Evolutionary conservation across 495 filamentous ascomycete genomes (phyloP).

Genomic region (Neurospora pannonica): DNA sequence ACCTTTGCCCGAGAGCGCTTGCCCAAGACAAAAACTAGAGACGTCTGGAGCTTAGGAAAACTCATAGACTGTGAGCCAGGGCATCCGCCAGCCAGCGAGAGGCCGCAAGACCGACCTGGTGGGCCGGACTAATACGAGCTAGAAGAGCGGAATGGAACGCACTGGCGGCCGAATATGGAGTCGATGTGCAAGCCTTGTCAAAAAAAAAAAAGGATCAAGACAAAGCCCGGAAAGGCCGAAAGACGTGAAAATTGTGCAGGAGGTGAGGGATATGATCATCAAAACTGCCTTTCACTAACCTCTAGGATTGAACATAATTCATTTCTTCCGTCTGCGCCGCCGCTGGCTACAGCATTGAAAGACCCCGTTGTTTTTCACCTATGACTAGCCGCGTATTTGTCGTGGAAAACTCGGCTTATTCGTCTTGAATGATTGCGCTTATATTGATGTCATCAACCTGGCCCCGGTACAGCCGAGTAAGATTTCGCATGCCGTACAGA

Average conservation of each 20-base stretch:
- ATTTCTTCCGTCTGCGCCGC: neutral
- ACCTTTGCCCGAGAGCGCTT: neutral
- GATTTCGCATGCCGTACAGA: constrained; percentile 1
- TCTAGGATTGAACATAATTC: neutral
- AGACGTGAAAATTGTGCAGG: neutral
- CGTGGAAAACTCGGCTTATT: constrained; percentile 3
- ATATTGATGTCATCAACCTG: constrained; percentile 19
- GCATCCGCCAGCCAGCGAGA: neutral
- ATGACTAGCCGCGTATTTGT: neutral
- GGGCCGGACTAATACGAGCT: neutral
- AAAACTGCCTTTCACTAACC: neutral
- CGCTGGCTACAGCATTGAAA: neutral
- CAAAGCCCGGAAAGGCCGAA: neutral
- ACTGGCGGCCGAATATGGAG: neutral
- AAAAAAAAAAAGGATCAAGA: neutral
- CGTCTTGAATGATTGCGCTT: constrained; percentile 20
- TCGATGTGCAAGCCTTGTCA: neutral
- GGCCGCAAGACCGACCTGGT: neutral
- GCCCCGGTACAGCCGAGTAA: constrained; percentile 11
- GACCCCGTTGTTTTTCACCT: neutral
- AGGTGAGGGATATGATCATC: neutral
- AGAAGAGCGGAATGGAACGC: neutral
- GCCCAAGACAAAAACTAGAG: neutral
- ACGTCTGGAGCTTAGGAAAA: neutral
- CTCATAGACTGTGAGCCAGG: neutral